Evolutionary conservation across 345 rosid genomes (phyloP).

Genomic region (Ceriops tagal): DNA sequence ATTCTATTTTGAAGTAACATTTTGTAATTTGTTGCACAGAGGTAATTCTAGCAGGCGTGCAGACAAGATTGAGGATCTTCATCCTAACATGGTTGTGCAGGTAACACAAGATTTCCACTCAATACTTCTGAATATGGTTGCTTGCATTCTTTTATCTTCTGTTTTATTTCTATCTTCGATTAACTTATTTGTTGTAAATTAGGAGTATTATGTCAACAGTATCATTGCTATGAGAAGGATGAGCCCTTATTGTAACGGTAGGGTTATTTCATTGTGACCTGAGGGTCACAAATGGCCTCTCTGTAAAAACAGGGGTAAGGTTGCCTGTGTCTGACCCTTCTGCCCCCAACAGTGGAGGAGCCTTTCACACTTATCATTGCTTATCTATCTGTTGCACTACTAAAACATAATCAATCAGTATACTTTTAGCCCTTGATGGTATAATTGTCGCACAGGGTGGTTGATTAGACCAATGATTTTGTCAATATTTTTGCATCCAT

Average conservation of each 20-base stretch:
- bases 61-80: slow-evolving; percentile 67
- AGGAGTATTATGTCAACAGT: neutral
- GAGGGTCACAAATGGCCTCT: too few relatives aligned
- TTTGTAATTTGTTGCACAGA: slow-evolving; percentile 25
- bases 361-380: too few relatives aligned
- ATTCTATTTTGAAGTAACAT: neutral
- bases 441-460: too few relatives aligned
- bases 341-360: too few relatives aligned
- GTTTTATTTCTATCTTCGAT: neutral
- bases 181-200: neutral
- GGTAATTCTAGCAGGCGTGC: slow-evolving; percentile 36
- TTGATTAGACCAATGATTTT: too few relatives aligned
- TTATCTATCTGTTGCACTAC: too few relatives aligned
- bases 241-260: neutral
- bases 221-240: neutral
- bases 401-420: too few relatives aligned
- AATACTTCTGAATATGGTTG: neutral
- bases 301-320: too few relatives aligned
- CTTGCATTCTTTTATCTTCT: neutral
- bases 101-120: slow-evolving; percentile 30
- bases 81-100: slow-evolving; percentile 62
- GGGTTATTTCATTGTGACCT: neutral
- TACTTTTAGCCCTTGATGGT: too few relatives aligned
- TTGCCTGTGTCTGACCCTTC: too few relatives aligned
- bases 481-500: too few relatives aligned